Evolutionary conservation across 805 yeast species (phyloP), one percentile per base, ranked within the genome.

Genomic region (Metschnikowia similis): DNA sequence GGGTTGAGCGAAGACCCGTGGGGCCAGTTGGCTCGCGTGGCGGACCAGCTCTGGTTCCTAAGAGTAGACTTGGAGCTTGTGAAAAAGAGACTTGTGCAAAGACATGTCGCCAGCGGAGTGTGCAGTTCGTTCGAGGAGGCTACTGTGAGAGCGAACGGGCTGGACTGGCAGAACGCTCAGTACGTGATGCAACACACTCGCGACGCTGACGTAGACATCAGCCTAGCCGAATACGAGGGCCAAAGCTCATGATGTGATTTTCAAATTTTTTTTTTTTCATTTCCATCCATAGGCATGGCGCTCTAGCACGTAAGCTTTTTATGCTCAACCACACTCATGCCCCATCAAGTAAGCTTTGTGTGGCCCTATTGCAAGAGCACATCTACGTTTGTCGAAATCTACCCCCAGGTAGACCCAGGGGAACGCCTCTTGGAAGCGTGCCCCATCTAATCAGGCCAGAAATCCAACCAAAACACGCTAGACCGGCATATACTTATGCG

Each of bases 151-250:
- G 83, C 77, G 28, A 75, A 74, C 45, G 62, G 66, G 2, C 84
- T 81, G 58, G 97, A 90, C 63, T 60, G 79, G 31, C 67, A 76
- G 8, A 91, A 91, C 64, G 95, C 91, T 0, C 44, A 56, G 41
- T 70, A 72, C 53, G 65, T 72, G 9, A 39, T 62, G 54, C 47
- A 35, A 11, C 47, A 56, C 45, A 50, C 60, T 27, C 40, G 52
- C 36, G 26, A 35, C 10, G 52, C 58, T 2, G 61, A 55, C 40
- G 55, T 55, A 11, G 48, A 50, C 27, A 44, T 55, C 6, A 41
- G 49, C 35, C 26, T 53, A 6, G 39, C 5, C 26, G 37, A 32
- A 11, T 17, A 30, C 21, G 17, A n/a, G 4, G 16, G n/a, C 16
- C 35, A 32, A 32, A 32, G 6, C 8, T n/a, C 7, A 32, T n/a